Base-by-base conservation (phyloP, 148 eudicot genomes). In the Vaccinium darrowii region DNA sequence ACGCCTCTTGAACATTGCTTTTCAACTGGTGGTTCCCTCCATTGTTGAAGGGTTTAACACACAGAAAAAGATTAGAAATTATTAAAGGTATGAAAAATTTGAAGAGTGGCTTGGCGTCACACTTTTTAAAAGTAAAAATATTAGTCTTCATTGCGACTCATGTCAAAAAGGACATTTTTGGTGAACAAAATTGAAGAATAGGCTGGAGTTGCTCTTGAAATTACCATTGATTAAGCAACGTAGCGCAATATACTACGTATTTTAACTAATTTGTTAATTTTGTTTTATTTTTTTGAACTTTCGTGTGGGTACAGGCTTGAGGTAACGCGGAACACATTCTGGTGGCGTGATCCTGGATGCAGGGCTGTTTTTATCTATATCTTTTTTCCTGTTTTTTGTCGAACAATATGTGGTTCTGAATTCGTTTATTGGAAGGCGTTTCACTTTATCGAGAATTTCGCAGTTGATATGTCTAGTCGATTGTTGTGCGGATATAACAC, bases 241-340 rank as follows among this genome's bases (percentile, higher is more conserved):
- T 36, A 8, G 16, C 18, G 39, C 74, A 27, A 69, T 27, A 27
- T 69, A 65, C 10, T 69, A 65, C 3, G 39, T 69, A 15, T 13
- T 5, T 16, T 3, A 16, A 39, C 78, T 36, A 75, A 39, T 75
- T 4, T 69, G 27, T n/a, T 21, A 3, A 2, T 21, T 63, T 63
- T 23, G 3, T 39, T 76, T 63, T 23, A 16, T 39, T 76, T 9
- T 57, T 76, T 25, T 21, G 67, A 1, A 8, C 63, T 72, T 23
- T 30, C 51, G n/a, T 54, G 57, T 57, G 33, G 58, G 83, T 54
- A 51, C 80, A 86, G 85, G 85, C 85, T 39, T 83, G 88, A 86
- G 79, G 56, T 12, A n/a, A 14, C n/a, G 65, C 52, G 4, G 39
- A 72, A 56, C 58, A 69, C 15, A 2, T 30, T 78, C 50, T 27